Base-by-base conservation (phyloP, 1,284 basidiomycete genomes). In the Leccinum brunneo-olivaceum region DNA sequence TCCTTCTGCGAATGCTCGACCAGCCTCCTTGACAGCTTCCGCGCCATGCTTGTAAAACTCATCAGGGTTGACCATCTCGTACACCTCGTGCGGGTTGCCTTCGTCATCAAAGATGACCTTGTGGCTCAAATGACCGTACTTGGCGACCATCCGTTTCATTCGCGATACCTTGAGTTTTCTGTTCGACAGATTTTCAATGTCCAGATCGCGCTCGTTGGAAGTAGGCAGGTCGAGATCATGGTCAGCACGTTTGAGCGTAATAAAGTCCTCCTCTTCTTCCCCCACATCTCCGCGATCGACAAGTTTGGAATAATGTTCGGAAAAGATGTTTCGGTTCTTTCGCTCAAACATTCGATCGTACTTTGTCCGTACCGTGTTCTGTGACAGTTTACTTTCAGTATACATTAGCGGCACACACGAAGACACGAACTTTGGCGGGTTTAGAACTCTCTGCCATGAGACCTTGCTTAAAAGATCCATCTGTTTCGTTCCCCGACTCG, bases 271-370 rank as follows among this genome's bases (percentile, higher is more conserved):
- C 5, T 84, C 85, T 12, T 74, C 79, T 20, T 75, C 72, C 12
- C 58, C 73, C 1, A 59, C 65, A 19, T 61, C 63, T 39, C 72
- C 76, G 21, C 84, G 84, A 47, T 90, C 86, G 43, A 98, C 73
- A 39, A 98, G 81, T 57, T 91, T 92, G 45, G 73, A 76, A 68
- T 97, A 98, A 63, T 97, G 94, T 50, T 85, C 79, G 0, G 92
- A 93, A 15, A 98, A 77, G 41, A 98, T 86, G 52, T 83, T 87
- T 65, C 97, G 94, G 63, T 98, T 98, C 66, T 90, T 94, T 47
- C 95, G 82, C 59, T 90, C 88, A 60, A 98, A 98, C 91, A 98
- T 97, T 41, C 92, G 81, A 64, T 98, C 96, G 64, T 98, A 97
- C 68, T 96, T 98, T 5, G 96, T 98, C 44, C 90, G 78, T 0